Evolutionary conservation across 2,329 filamentous ascomycete species (phyloP).

Genomic region (Ophiognomonia clavigignenti-juglandacearum): DNA sequence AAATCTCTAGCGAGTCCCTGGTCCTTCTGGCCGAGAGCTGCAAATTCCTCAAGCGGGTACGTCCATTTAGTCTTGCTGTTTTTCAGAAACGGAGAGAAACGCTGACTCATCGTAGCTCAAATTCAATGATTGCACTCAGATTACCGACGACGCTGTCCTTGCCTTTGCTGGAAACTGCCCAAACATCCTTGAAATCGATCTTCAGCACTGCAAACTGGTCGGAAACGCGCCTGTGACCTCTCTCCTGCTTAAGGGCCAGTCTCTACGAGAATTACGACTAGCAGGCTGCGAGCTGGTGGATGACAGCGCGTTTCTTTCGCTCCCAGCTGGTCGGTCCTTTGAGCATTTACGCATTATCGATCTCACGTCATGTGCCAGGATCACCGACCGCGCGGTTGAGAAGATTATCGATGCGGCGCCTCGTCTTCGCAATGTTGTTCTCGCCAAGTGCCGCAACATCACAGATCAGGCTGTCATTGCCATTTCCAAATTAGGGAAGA

Average conservation of each 20-base stretch:
- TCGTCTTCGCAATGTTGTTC: slow-evolving; percentile 82
- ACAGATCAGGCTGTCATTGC: slow-evolving; percentile 84
- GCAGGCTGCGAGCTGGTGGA: slow-evolving; percentile 81
- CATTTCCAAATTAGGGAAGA: slow-evolving; percentile 88
- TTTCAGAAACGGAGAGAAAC: no score
- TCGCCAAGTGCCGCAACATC: slow-evolving; percentile 90
- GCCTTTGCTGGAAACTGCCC: slow-evolving; percentile 85
- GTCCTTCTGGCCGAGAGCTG: slow-evolving; percentile 76
- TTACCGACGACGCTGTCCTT: slow-evolving; percentile 76
- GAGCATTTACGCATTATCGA: slow-evolving; percentile 92
- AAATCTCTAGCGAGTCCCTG: slow-evolving; percentile 82
- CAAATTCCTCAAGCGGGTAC: slow-evolving; percentile 78
- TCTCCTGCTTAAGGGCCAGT: slow-evolving; percentile 70
- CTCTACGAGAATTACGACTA: slow-evolving; percentile 85
- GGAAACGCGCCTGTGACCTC: slow-evolving; percentile 80
- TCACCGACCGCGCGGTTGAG: slow-evolving; percentile 83
- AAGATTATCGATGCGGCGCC: slow-evolving; percentile 85
- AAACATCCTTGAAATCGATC: slow-evolving; percentile 93
- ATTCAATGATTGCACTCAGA: slow-evolving; percentile 84
- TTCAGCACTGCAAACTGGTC: slow-evolving; percentile 78
- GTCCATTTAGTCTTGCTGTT: slow-evolving; percentile 25
- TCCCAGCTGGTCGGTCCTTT: slow-evolving; percentile 65
- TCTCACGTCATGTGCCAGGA: slow-evolving; percentile 77
- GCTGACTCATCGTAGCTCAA: slow-evolving; percentile 59
- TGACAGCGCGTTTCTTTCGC: slow-evolving; percentile 78